phyloP scores from a whole-genome alignment of 208 protist genomes.

The Trypanosoma theileri region DNA sequence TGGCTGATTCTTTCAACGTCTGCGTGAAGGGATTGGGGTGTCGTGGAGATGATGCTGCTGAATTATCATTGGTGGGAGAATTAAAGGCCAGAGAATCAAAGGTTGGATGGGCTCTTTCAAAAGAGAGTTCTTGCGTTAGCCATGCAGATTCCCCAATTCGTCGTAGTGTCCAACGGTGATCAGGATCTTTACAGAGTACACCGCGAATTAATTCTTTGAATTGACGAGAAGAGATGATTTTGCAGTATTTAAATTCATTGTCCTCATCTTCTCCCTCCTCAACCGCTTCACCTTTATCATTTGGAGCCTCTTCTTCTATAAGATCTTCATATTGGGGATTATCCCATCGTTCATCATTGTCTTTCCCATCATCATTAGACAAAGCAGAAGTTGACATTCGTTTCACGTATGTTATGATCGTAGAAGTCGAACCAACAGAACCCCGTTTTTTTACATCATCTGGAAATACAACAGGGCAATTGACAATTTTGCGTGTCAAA shows the following conservation, averaged over 20 bases:
- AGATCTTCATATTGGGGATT: background rate
- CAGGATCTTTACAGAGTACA: conserved; percentile 61
- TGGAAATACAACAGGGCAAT: conserved; percentile 39
- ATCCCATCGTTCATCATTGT: background rate
- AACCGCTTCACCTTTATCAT: background rate
- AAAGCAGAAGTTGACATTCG: no score
- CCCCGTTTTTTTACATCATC: conserved; percentile 22
- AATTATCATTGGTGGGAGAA: no score
- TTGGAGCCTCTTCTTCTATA: background rate
- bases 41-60: no score
- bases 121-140: background rate
- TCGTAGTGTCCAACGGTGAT: conserved; percentile 27
- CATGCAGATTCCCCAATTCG: conserved; percentile 12
- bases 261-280: background rate
- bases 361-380: background rate
- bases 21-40: no score
- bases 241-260: background rate
- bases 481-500: conserved; percentile 34
- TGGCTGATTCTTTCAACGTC: no score
- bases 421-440: no score
- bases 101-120: background rate
- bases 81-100: no score
- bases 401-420: no score
- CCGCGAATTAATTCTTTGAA: conserved; percentile 53
- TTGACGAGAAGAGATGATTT: conserved; percentile 11